phyloP scores from a whole-genome alignment of 108 stramenopile species.

The Nannochloropsis salina region DNA sequence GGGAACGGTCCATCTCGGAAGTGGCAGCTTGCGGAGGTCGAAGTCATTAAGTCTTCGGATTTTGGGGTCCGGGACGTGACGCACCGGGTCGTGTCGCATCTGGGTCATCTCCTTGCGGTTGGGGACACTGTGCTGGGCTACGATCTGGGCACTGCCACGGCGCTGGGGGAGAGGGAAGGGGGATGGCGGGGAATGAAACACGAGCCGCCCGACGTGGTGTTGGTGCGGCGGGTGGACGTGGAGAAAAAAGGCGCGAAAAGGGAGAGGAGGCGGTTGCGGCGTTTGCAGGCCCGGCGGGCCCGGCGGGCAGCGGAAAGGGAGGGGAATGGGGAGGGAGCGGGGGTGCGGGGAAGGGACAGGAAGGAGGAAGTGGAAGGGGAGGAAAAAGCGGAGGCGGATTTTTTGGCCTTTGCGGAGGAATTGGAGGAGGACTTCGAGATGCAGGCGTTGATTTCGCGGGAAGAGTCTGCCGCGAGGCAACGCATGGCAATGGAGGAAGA shows the following conservation, averaged over 20 bases:
- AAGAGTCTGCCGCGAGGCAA: neutral
- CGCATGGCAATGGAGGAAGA: neutral
- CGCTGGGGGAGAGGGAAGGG: constrained; percentile 59
- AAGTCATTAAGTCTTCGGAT: neutral
- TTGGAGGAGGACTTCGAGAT: neutral
- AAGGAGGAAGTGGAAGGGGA: neutral
- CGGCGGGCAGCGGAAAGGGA: neutral
- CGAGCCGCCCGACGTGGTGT: constrained; percentile 77
- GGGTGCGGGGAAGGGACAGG: neutral
- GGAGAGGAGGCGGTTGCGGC: neutral
- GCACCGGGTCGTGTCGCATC: neutral
- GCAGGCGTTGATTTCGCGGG: neutral
- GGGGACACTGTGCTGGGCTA: constrained; percentile 93
- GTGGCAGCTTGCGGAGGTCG: constrained; percentile 21
- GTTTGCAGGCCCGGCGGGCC: neutral
- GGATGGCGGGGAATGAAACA: constrained; percentile 31
- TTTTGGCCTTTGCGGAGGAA: neutral
- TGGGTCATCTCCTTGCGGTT: constrained; percentile 59
- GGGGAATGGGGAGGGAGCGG: neutral
- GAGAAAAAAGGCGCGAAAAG: constrained; percentile 29
- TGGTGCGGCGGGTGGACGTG: constrained; percentile 71
- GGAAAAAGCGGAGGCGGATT: neutral
- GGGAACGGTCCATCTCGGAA: neutral
- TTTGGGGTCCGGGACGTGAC: neutral
- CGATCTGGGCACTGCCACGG: constrained; percentile 73